A percentile compares a stretch with the other conserved stretches of the same genome.
Evolutionary conservation across 192 early-diverging fungal genomes (phyloP).

Genomic region (Linnemannia zychae): DNA sequence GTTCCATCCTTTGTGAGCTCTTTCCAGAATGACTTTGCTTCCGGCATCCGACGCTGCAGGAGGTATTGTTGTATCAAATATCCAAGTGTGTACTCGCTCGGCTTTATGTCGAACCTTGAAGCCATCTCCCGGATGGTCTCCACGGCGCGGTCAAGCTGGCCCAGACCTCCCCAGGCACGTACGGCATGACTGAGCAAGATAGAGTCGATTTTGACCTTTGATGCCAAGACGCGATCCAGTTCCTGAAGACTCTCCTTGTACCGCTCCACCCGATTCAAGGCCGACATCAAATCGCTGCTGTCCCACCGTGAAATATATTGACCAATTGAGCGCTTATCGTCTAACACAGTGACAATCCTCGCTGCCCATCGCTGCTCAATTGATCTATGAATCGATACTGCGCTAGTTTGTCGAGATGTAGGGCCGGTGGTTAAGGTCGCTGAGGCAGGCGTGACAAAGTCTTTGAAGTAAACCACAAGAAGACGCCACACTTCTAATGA

Average conservation of each 20-base stretch:
- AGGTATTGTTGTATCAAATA: conserved; percentile 44
- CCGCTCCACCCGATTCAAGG: conserved; percentile 32
- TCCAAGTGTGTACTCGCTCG: conserved; percentile 47
- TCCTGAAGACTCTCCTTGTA: conserved; percentile 35
- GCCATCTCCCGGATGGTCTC: conserved; percentile 5
- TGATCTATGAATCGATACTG: not conserved
- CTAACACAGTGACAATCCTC: conserved; percentile 37
- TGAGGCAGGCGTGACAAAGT: not conserved
- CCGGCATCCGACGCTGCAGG: not conserved
- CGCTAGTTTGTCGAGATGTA: not conserved
- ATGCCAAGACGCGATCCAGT: conserved; percentile 4
- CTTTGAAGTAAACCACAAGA: conserved; percentile 38
- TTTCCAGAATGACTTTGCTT: conserved; percentile 14
- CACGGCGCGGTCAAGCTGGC: conserved; percentile 31
- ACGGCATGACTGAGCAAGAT: conserved; percentile 46
- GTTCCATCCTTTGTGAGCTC: not conserved
- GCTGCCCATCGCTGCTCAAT: conserved; percentile 16
- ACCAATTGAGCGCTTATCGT: conserved; percentile 24
- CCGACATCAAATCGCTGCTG: conserved; percentile 41
- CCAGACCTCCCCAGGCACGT: conserved; percentile 44
- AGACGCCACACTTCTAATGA: conserved; percentile 20
- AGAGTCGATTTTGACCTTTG: conserved; percentile 17
- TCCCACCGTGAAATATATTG: conserved; percentile 22
- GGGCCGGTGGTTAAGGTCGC: not conserved
- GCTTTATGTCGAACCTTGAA: not conserved